Evolutionary conservation across 148 eudicot species (phyloP), one percentile per base, ranked within the genome.

Genomic region (Fagopyrum tataricum): DNA sequence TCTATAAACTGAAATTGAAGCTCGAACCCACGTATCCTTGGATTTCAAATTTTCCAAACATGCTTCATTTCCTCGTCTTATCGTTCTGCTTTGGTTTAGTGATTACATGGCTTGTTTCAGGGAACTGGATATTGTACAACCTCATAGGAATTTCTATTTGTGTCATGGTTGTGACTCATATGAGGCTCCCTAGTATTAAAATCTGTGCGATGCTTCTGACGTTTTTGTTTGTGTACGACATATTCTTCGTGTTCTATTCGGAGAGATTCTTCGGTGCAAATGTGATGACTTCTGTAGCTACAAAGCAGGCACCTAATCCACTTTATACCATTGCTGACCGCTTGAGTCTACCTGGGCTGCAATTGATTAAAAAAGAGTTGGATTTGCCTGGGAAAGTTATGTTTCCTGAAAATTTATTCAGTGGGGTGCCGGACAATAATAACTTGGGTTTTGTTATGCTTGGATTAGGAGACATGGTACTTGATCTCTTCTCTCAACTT

Each of bases 381-480:
- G 98, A 94, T 82, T 74, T 94, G 73, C 98, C 98, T 2, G 98
- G 91, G 61, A 91, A 91, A 82, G 87, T 94, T 74, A 90, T 91
- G 41, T 91, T 91, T 67, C 98, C 98, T 15, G 85, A 95, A 75
- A 91, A 91, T 81, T 77, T 94, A 77, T 81, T 91, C 31, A 91
- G 93, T 55, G 86, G 93, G 61, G 74, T 80, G 66, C 88, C 93
- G 46, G 90, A 86, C 76, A 90, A 86, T 78, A 79, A 23, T 78
- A 79, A 84, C 74, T 52, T 80, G 7, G 90, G 88, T 59, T 94
- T 84, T 82, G 85, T 89, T 90, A 91, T 94, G 90, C 97, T 94
- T 80, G 98, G 98, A 76, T 91, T 94, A 43, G 98, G 98, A 72
- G 98, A 94, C 84, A 91, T 94, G 98, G 98, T 94, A 91, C 79